Evolutionary conservation across 345 rosid genomes (phyloP).

Genomic region (Lumnitzera racemosa): DNA sequence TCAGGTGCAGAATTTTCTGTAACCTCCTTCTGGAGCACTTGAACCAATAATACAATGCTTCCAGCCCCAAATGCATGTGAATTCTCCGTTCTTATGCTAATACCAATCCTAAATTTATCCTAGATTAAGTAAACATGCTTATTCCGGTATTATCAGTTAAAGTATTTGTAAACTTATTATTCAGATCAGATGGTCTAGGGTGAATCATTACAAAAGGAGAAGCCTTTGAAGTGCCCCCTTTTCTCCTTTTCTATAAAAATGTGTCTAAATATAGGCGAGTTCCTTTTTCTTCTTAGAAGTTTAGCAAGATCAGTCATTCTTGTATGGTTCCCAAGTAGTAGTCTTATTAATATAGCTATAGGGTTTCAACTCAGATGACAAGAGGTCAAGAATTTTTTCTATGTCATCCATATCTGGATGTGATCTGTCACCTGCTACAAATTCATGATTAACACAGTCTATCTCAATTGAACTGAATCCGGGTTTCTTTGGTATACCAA

Average conservation of each 20-base stretch:
- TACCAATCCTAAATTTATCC: conserved; percentile 18
- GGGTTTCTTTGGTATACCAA: conserved; percentile 61
- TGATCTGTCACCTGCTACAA: conserved; percentile 56
- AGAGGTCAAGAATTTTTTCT: conserved; percentile 35
- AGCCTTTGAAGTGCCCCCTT: conserved; percentile 10
- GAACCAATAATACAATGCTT: conserved; percentile 29
- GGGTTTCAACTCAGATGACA: conserved; percentile 29
- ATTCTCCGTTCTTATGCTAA: conserved; percentile 24
- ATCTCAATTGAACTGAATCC: conserved; percentile 71
- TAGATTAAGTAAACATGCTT: conserved; percentile 23
- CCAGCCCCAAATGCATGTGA: conserved; percentile 26
- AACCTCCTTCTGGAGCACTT: conserved; percentile 45
- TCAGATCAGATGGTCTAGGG: conserved; percentile 26
- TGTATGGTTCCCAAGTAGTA: too few species aligned
- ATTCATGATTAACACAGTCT: conserved; percentile 44
- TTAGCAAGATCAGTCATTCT: too few species aligned
- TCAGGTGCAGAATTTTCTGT: conserved; percentile 27
- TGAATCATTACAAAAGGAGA: conserved; percentile 24
- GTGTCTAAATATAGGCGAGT: too few species aligned
- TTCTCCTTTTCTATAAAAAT: conserved; percentile 9
- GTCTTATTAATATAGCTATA: too few species aligned
- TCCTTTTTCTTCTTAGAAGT: too few species aligned
- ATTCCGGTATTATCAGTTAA: conserved; percentile 15
- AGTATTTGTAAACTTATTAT: conserved; percentile 19
- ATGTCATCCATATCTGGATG: conserved; percentile 37